Evolutionary conservation across 805 yeast species (phyloP).

Genomic region (Cyberlindnera maritima): DNA sequence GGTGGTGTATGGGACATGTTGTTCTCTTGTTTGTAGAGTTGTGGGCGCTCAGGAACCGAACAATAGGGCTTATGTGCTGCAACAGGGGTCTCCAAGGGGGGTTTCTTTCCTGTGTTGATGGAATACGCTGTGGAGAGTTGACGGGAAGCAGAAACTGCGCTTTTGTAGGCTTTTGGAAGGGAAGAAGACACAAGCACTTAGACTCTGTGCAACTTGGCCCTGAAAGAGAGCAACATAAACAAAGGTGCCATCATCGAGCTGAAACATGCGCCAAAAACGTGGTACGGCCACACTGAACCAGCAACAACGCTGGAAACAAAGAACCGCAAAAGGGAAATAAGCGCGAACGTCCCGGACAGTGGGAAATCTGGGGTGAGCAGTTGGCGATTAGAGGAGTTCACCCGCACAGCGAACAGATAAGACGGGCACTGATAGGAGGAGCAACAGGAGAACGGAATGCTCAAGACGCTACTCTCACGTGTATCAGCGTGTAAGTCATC

Average conservation of each 20-base stretch:
- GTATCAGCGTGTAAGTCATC: not conserved
- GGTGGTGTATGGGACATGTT: constrained; percentile 14
- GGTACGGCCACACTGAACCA: not conserved
- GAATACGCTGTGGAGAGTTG: not conserved
- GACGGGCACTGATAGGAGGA: not conserved
- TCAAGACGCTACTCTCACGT: not conserved
- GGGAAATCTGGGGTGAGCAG: not conserved
- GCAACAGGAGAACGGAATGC: not conserved
- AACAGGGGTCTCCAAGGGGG: not conserved
- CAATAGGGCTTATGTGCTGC: constrained; percentile 1
- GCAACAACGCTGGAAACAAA: not conserved
- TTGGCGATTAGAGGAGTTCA: not conserved
- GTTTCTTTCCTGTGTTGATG: no score
- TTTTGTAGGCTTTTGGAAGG: no score
- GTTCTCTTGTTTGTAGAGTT: not conserved
- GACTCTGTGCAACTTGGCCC: no score
- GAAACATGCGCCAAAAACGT: not conserved
- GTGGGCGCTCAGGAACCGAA: not conserved
- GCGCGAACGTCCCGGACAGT: not conserved
- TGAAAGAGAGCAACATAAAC: not conserved
- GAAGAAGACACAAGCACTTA: no score
- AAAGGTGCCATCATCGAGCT: not conserved
- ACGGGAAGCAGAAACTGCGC: no score
- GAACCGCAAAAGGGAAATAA: not conserved
- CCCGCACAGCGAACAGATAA: not conserved